Evolutionary conservation across 306 rosid species (phyloP).

Genomic region (Citrullus mucosospermus): DNA sequence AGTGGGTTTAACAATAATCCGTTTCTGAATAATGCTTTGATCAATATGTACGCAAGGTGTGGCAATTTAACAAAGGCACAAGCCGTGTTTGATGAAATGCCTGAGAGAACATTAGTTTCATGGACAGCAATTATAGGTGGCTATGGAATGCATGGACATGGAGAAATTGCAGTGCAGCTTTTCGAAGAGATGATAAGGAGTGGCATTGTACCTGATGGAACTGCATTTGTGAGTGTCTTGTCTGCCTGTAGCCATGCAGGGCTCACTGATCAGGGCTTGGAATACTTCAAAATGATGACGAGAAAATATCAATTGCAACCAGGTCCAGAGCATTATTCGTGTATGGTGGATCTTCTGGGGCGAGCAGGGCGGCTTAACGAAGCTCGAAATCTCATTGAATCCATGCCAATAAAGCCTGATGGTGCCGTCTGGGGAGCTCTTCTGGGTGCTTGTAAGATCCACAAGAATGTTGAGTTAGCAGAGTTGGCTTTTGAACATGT

Average conservation of each 20-base stretch:
- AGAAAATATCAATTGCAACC: slow-evolving; percentile 38
- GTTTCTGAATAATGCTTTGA: slow-evolving; percentile 26
- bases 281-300: slow-evolving; percentile 48
- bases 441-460: slow-evolving; percentile 84
- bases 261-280: slow-evolving; percentile 54
- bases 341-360: slow-evolving; percentile 84
- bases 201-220: slow-evolving; percentile 57
- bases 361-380: slow-evolving; percentile 65
- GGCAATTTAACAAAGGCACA: slow-evolving; percentile 38
- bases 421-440: slow-evolving; percentile 95
- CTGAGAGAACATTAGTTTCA: slow-evolving; percentile 28
- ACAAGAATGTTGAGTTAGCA: slow-evolving; percentile 53
- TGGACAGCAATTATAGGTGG: slow-evolving; percentile 55
- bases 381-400: slow-evolving; percentile 46
- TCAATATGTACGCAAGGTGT: slow-evolving; percentile 40
- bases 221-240: slow-evolving; percentile 57
- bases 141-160: slow-evolving; percentile 85
- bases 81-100: slow-evolving; percentile 21
- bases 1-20: slow-evolving; percentile 26
- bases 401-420: slow-evolving; percentile 60
- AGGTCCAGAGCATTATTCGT: slow-evolving; percentile 70
- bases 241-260: slow-evolving; percentile 91
- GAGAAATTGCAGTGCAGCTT: slow-evolving; percentile 50
- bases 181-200: slow-evolving; percentile 49
- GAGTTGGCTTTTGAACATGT: slow-evolving; percentile 57